A percentile compares a stretch with the other conserved stretches of the same genome.
These are phyloP conservation scores for Fusarium beomiforme DNA, from an alignment of 2,329 filamentous ascomycete species.

Conservation along the genomic window DNA sequence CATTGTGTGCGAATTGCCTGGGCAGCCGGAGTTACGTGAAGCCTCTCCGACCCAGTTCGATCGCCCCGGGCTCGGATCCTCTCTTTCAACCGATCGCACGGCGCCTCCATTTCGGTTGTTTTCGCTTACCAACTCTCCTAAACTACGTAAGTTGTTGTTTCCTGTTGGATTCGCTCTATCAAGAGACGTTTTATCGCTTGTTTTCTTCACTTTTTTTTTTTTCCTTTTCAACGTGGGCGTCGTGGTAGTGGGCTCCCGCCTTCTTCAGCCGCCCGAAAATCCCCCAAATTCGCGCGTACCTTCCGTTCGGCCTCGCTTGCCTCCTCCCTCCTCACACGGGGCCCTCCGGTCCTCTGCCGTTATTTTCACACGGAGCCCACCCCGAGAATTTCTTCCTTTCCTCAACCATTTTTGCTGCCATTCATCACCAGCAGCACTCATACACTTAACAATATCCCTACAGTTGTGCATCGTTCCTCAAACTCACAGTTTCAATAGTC, in stretches of 20 bases:
- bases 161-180: not conserved
- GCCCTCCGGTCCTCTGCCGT: conserved; percentile 38
- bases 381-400: conserved; percentile 30
- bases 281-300: conserved; percentile 31
- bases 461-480: not conserved
- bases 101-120: conserved; percentile 30
- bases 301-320: conserved; percentile 37
- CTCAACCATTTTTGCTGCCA: conserved; percentile 20
- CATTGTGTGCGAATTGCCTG: conserved; percentile 19
- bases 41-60: conserved; percentile 19
- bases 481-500: not conserved
- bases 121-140: conserved; percentile 12
- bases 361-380: conserved; percentile 31
- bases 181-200: not conserved
- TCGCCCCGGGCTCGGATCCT: conserved; percentile 24
- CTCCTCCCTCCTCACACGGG: conserved; percentile 26
- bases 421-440: not conserved
- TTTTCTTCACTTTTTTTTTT: not conserved
- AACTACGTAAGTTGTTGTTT: conserved; percentile 14
- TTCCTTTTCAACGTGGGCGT: not conserved
- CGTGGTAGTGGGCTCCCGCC: conserved; percentile 10
- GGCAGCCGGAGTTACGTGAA: conserved; percentile 16
- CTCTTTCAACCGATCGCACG: conserved; percentile 27
- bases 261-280: conserved; percentile 29
- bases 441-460: conserved; percentile 9